A percentile compares a stretch with the other conserved stretches of the same genome.
Conservation (phyloP, 805 yeast species). For the Tetrapisispora iriomotensis region DNA sequence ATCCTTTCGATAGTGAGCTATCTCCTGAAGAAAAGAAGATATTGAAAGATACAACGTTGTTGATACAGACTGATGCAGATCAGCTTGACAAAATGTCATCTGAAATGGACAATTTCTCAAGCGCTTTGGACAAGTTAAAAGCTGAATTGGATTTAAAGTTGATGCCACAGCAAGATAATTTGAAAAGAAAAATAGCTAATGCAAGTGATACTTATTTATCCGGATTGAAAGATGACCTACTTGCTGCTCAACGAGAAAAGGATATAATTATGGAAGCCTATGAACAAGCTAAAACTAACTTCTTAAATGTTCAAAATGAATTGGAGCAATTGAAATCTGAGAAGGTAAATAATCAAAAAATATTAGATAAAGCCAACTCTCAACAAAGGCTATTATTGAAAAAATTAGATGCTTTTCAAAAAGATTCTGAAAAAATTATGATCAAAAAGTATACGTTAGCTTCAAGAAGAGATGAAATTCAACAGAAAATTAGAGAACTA, state of each 20-base stretch:
- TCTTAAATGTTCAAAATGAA: slow-evolving; percentile 20
- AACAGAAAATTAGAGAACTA: slow-evolving; percentile 62
- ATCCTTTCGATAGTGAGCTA: slow-evolving; percentile 46
- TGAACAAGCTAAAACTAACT: slow-evolving; percentile 26
- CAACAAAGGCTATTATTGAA: slow-evolving; percentile 45
- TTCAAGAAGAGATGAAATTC: slow-evolving; percentile 60
- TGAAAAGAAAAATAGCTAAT: slow-evolving; percentile 20
- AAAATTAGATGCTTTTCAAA: slow-evolving; percentile 51
- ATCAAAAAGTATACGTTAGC: slow-evolving; percentile 51
- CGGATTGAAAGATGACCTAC: slow-evolving; percentile 13
- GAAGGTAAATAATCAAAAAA: slow-evolving; percentile 28
- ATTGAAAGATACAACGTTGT: slow-evolving; percentile 33
- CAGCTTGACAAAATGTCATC: slow-evolving; percentile 30
- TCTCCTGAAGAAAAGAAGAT: slow-evolving; percentile 39
- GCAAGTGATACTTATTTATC: slow-evolving; percentile 8
- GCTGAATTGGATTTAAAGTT: slow-evolving; percentile 52
- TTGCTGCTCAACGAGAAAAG: slow-evolving; percentile 24
- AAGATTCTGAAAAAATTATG: slow-evolving; percentile 52
- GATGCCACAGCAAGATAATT: slow-evolving; percentile 40
- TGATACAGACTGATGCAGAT: slow-evolving; percentile 38
- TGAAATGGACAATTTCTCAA: slow-evolving; percentile 15
- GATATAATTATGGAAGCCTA: slow-evolving; percentile 22
- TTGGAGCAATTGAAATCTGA: slow-evolving; percentile 22
- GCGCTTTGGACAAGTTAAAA: slow-evolving; percentile 29
- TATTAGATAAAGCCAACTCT: slow-evolving; percentile 42